A percentile compares a stretch with the other conserved stretches of the same genome.
phyloP scores from a whole-genome alignment of 441 rosid genomes.

The Gossypium lobatum region DNA sequence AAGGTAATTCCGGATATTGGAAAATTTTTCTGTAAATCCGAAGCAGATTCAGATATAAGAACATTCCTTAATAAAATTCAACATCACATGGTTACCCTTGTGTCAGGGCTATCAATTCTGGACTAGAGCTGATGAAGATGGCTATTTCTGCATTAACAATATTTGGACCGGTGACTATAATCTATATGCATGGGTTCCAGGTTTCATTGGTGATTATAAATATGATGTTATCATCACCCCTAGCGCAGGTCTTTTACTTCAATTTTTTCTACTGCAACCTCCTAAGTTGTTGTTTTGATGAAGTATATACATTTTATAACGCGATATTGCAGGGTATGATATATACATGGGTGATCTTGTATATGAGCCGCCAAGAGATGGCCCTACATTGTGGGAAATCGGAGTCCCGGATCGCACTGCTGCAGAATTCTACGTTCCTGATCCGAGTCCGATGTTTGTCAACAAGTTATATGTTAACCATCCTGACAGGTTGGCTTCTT shows the following conservation, averaged over 20 bases:
- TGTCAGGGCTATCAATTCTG: slow-evolving; percentile 69
- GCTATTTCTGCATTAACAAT: slow-evolving; percentile 41
- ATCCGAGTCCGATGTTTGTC: slow-evolving; percentile 39
- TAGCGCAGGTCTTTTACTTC: slow-evolving; percentile 27
- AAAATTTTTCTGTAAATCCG: neutral
- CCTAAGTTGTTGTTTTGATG: neutral
- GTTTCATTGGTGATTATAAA: slow-evolving; percentile 61
- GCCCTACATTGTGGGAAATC: slow-evolving; percentile 74
- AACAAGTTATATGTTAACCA: slow-evolving; percentile 48
- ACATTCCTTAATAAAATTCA: neutral
- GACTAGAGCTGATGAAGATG: slow-evolving; percentile 42
- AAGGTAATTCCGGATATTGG: slow-evolving; percentile 30
- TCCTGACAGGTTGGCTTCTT: slow-evolving; percentile 45
- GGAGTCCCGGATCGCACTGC: slow-evolving; percentile 64
- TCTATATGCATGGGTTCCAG: slow-evolving; percentile 57
- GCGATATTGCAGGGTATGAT: slow-evolving; percentile 28
- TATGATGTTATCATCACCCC: slow-evolving; percentile 28
- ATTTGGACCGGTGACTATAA: slow-evolving; percentile 50
- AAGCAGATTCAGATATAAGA: neutral
- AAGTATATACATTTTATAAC: neutral
- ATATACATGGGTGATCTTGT: slow-evolving; percentile 51
- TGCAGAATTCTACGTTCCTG: slow-evolving; percentile 58
- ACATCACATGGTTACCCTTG: neutral
- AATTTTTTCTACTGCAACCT: neutral
- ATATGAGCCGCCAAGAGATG: slow-evolving; percentile 65